Evolutionary conservation across 352 stramenopile genomes (phyloP).

Genomic region (Phytopythium litorale): DNA sequence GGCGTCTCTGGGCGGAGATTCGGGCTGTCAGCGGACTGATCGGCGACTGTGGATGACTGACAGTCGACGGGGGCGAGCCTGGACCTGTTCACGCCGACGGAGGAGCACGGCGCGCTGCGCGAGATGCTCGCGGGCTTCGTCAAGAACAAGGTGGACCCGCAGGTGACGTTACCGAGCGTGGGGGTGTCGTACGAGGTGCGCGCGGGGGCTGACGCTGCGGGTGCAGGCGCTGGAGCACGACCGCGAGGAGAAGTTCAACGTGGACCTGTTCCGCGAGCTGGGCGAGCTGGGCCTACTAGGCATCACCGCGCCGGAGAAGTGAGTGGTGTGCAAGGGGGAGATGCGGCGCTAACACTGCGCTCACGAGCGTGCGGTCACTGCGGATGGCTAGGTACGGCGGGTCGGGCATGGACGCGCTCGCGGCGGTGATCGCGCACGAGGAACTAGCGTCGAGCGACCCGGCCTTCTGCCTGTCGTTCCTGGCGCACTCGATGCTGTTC

Average conservation of each 20-base stretch:
- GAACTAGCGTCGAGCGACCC: conserved; percentile 97
- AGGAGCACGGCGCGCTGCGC: conserved; percentile 87
- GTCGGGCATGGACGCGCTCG: conserved; percentile 94
- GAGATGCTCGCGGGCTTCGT: conserved; percentile 94
- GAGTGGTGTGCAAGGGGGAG: conserved; percentile 5
- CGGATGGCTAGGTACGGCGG: conserved; percentile 84
- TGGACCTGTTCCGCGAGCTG: conserved; percentile 93
- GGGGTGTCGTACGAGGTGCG: not conserved
- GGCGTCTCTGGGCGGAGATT: not conserved
- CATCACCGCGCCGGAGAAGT: conserved; percentile 95
- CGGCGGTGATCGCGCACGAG: conserved; percentile 94
- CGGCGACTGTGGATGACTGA: not conserved
- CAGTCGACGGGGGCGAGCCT: conserved; percentile 23
- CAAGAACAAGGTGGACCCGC: conserved; percentile 96
- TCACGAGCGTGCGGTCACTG: not conserved
- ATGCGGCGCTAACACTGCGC: not conserved
- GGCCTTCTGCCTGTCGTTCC: conserved; percentile 97
- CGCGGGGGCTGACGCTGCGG: no score
- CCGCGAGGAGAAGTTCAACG: conserved; percentile 97
- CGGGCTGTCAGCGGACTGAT: not conserved
- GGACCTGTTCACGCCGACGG: conserved; percentile 86
- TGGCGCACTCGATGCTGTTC: conserved; percentile 93
- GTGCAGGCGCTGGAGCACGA: conserved; percentile 90
- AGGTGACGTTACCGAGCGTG: conserved; percentile 36
- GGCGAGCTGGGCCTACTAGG: conserved; percentile 95